A percentile compares a stretch with the other conserved stretches of the same genome.
Conservation (phyloP, 345 rosid species). For the Populus simonii region DNA sequence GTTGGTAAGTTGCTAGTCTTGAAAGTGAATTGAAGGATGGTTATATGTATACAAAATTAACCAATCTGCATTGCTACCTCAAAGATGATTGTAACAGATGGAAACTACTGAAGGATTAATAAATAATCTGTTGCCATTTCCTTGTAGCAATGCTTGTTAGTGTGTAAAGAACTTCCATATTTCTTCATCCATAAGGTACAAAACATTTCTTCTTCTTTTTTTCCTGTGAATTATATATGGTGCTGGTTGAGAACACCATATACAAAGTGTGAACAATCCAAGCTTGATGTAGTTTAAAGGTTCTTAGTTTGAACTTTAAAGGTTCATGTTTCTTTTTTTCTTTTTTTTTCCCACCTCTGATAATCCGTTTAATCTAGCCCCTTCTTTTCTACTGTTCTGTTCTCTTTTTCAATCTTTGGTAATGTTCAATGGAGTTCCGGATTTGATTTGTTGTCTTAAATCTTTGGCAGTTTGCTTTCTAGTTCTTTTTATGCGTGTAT, state of each 20-base stretch:
- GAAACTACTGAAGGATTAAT: not conserved
- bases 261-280: too few relatives aligned
- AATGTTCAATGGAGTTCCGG: not conserved
- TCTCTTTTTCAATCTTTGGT: not conserved
- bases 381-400: not conserved
- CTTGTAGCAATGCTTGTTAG: not conserved
- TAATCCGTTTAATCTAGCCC: too few relatives aligned
- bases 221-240: too few relatives aligned
- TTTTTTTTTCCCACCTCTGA: not conserved
- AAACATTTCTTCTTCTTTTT: too few relatives aligned
- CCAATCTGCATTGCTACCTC: not conserved
- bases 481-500: not conserved
- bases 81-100: not conserved
- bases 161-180: not conserved
- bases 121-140: not conserved
- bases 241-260: too few relatives aligned
- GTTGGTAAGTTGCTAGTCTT: not conserved
- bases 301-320: too few relatives aligned
- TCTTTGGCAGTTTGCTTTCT: not conserved
- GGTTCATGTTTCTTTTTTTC: too few relatives aligned
- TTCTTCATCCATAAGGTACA: conserved; percentile 1
- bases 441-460: not conserved
- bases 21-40: not conserved
- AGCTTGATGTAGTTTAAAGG: too few relatives aligned
- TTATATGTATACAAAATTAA: not conserved